Evolutionary conservation across 2,329 filamentous ascomycete genomes (phyloP).

Genomic region (Beauveria bassiana): DNA sequence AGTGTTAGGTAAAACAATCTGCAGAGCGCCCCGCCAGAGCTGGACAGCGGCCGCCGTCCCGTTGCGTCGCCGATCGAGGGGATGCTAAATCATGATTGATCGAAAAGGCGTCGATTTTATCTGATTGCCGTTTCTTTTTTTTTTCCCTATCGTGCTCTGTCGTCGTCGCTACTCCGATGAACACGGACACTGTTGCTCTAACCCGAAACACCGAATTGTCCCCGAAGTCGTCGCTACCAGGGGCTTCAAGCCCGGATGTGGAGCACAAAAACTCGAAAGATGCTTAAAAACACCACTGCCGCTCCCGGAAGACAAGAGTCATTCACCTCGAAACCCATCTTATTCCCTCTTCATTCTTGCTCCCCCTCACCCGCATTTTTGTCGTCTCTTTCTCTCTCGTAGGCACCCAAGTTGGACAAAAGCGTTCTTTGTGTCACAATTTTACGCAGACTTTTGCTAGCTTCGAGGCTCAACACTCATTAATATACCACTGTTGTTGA

Average conservation of each 20-base stretch:
- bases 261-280: slow-evolving; percentile 6
- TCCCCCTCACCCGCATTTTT: not conserved
- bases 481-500: slow-evolving; percentile 13
- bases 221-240: slow-evolving; percentile 6
- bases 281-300: not conserved
- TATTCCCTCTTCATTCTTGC: not conserved
- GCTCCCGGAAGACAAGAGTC: slow-evolving; percentile 10
- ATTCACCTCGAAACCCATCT: not conserved
- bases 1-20: not conserved
- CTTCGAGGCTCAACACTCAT: slow-evolving; percentile 12
- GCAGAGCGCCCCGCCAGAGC: not conserved
- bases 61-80: not conserved
- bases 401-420: slow-evolving; percentile 1
- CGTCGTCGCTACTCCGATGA: too few relatives aligned
- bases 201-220: slow-evolving; percentile 8
- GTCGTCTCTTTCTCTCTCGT: not conserved
- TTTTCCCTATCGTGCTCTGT: not conserved
- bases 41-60: not conserved
- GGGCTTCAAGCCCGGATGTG: slow-evolving; percentile 10
- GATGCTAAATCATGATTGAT: not conserved
- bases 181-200: not conserved
- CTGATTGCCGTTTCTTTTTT: not conserved
- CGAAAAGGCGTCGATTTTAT: not conserved
- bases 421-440: not conserved
- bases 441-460: slow-evolving; percentile 1